A percentile compares a stretch with the other conserved stretches of the same genome.
Evolutionary conservation across 768 basidiomycete genomes (phyloP).

Genomic region (Agaricus blazei): DNA sequence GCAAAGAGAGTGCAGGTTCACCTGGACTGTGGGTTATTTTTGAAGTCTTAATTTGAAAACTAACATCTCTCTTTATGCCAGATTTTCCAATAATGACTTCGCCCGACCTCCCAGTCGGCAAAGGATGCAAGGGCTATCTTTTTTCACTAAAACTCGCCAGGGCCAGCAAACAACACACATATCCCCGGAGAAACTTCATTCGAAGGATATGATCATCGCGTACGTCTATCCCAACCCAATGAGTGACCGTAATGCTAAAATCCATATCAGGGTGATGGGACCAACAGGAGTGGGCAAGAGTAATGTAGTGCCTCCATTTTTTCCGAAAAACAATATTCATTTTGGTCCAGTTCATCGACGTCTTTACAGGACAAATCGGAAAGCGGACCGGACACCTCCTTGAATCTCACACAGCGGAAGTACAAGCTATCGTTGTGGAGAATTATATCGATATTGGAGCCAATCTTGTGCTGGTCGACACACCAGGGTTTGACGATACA

Average conservation of each 20-base stretch:
- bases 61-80: too few species aligned
- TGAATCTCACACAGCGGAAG: slow-evolving; percentile 5
- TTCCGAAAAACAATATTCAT: neutral
- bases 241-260: neutral
- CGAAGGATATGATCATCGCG: slow-evolving; percentile 7
- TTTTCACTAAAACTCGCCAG: too few species aligned
- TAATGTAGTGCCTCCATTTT: too few species aligned
- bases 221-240: neutral
- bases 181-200: neutral
- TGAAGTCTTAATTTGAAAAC: too few species aligned
- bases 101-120: too few species aligned
- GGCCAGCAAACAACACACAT: too few species aligned
- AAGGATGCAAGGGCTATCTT: too few species aligned
- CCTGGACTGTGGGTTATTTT: too few species aligned
- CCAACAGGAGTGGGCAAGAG: slow-evolving; percentile 10
- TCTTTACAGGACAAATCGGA: neutral
- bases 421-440: neutral
- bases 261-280: slow-evolving; percentile 6
- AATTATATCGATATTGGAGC: neutral
- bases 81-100: too few species aligned
- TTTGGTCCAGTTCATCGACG: slow-evolving; percentile 5
- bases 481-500: slow-evolving; percentile 13
- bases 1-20: too few species aligned
- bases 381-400: neutral
- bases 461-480: slow-evolving; percentile 13